Conservation (phyloP, 176 grass and related monocot genomes). For the Aegilops speltoides region DNA sequence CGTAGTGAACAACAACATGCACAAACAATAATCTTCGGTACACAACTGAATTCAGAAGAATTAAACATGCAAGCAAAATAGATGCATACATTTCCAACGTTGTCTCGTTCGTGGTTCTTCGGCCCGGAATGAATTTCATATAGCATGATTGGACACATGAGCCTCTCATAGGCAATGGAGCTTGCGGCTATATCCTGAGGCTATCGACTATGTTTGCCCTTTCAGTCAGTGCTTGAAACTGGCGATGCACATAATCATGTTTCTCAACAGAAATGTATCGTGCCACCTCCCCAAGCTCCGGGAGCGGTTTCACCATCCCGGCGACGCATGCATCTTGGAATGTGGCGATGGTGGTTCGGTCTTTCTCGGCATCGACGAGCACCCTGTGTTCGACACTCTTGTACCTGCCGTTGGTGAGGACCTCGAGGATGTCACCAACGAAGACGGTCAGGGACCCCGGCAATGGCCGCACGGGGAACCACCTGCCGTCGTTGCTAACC, state of each 20-base stretch:
- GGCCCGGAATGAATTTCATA: too few relatives aligned
- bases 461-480: conserved; percentile 16
- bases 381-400: conserved; percentile 65
- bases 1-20: too few relatives aligned
- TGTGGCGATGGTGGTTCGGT: neutral
- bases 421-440: conserved; percentile 42
- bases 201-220: neutral
- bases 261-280: neutral
- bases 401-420: conserved; percentile 86
- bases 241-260: neutral
- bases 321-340: neutral
- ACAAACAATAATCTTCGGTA: too few relatives aligned
- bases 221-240: neutral
- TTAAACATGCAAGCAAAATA: too few relatives aligned
- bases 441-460: conserved; percentile 17
- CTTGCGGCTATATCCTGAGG: neutral
- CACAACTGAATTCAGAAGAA: too few relatives aligned
- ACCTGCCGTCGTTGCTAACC: conserved; percentile 6
- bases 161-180: too few relatives aligned
- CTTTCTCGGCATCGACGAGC: neutral
- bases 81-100: too few relatives aligned
- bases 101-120: too few relatives aligned
- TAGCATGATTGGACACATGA: too few relatives aligned
- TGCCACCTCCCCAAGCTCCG: neutral
- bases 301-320: neutral